phyloP scores from a whole-genome alignment of 2,329 filamentous ascomycete species.

The Mycogone perniciosa region DNA sequence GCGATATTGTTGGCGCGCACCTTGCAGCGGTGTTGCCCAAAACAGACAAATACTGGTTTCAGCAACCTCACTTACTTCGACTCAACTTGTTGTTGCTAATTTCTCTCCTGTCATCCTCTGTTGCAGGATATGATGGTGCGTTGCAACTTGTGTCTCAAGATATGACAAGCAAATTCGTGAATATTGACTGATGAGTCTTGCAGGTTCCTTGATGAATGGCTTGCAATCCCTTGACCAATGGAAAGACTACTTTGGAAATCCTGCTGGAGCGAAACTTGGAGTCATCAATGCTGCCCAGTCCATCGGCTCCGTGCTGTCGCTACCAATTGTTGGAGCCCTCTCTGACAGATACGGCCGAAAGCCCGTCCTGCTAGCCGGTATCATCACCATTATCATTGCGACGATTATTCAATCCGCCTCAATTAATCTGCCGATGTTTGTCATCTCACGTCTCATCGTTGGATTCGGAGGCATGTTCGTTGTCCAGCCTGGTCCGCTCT shows the following conservation, averaged over 20 bases:
- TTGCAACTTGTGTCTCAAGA: too few species aligned
- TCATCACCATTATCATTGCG: constrained; percentile 4
- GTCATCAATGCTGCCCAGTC: not conserved
- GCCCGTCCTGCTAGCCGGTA: not conserved
- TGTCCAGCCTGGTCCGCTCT: constrained; percentile 57
- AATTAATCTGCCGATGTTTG: constrained; percentile 25
- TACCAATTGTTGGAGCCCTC: not conserved
- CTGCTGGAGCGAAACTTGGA: not conserved
- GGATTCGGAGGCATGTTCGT: constrained; percentile 63
- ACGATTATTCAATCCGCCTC: constrained; percentile 7
- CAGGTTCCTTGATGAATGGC: constrained; percentile 7
- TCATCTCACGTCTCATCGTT: constrained; percentile 34
- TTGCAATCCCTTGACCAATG: constrained; percentile 5
- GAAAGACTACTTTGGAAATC: constrained; percentile 8
- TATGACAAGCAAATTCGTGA: too few species aligned
- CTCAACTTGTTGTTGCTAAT: constrained; percentile 3
- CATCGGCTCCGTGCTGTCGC: constrained; percentile 4
- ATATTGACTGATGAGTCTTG: too few species aligned
- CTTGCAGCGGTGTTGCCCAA: constrained; percentile 31
- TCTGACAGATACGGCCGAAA: constrained; percentile 5
- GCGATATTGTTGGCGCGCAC: constrained; percentile 24
- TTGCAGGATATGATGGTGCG: constrained; percentile 6
- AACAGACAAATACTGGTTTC: constrained; percentile 24
- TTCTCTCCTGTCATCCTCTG: constrained; percentile 5
- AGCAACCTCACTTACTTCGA: not conserved